Conservation (phyloP, 805 yeast species). For the Sugiyamaella valdiviana region DNA sequence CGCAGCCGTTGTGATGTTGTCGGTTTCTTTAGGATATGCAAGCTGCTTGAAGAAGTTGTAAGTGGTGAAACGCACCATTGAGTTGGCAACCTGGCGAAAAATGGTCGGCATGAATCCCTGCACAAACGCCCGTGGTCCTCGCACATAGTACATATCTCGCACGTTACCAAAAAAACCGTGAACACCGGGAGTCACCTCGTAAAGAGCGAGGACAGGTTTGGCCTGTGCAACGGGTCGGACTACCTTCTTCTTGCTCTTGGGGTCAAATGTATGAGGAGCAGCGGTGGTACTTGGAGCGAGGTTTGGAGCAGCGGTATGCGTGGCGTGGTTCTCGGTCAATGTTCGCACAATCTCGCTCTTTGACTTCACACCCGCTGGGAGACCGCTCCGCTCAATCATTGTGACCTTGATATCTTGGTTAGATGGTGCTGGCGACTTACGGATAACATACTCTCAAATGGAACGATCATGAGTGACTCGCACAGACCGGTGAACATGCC, state of each 20-base stretch:
- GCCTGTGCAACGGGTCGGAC: slow-evolving; percentile 29
- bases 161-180: slow-evolving; percentile 24
- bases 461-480: slow-evolving; percentile 72
- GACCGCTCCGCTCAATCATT: slow-evolving; percentile 22
- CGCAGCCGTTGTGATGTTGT: slow-evolving; percentile 27
- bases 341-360: background rate
- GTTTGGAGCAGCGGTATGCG: too few relatives aligned
- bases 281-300: too few relatives aligned
- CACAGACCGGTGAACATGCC: slow-evolving; percentile 76
- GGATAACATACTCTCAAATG: slow-evolving; percentile 56
- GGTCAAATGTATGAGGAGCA: background rate
- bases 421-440: background rate
- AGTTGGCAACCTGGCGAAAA: slow-evolving; percentile 68
- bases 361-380: slow-evolving; percentile 1
- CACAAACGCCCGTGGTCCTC: slow-evolving; percentile 71
- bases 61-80: slow-evolving; percentile 77
- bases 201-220: slow-evolving; percentile 10
- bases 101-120: slow-evolving; percentile 84
- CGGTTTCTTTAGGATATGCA: slow-evolving; percentile 22
- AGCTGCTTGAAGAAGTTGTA: slow-evolving; percentile 73
- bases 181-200: slow-evolving; percentile 28
- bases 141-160: slow-evolving; percentile 57
- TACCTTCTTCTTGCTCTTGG: slow-evolving; percentile 11
- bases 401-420: slow-evolving; percentile 21
- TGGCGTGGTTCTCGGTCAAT: background rate